Percentiles rank a stretch among this genome's conserved stretches.
phyloP scores from a whole-genome alignment of 352 stramenopile genomes.

The Globisporangium yorkense region DNA sequence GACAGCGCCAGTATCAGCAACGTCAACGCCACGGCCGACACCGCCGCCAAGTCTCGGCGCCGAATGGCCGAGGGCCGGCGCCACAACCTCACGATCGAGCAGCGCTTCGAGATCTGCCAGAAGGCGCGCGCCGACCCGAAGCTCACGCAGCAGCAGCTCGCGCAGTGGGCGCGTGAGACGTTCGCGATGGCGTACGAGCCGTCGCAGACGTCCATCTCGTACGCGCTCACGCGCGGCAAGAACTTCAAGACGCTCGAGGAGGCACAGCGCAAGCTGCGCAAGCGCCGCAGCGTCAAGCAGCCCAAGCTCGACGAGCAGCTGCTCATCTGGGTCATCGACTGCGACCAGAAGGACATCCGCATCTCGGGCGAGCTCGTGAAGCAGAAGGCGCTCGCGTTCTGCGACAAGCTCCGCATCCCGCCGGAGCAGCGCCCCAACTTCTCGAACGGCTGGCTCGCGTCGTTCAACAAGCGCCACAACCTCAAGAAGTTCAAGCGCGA shows the following conservation, averaged over 20 bases:
- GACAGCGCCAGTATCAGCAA: background rate
- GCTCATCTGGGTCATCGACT: conserved; percentile 15
- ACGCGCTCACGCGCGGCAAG: conserved; percentile 72
- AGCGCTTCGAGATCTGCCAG: conserved; percentile 77
- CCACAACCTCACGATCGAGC: conserved; percentile 73
- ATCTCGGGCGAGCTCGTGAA: conserved; percentile 19
- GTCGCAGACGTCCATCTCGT: conserved; percentile 79
- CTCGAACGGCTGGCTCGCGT: conserved; percentile 82
- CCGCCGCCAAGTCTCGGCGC: background rate
- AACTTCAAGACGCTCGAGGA: conserved; percentile 66
- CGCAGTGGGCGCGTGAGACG: conserved; percentile 67
- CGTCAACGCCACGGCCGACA: too few species aligned
- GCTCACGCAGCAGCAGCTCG: conserved; percentile 66
- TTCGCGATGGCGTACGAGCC: conserved; percentile 66
- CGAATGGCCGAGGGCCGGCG: conserved; percentile 1
- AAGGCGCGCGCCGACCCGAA: conserved; percentile 67
- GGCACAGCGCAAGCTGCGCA: conserved; percentile 56
- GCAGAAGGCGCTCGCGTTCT: conserved; percentile 13
- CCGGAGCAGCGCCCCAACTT: conserved; percentile 24
- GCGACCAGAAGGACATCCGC: conserved; percentile 13
- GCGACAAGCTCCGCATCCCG: conserved; percentile 12
- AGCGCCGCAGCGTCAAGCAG: conserved; percentile 15
- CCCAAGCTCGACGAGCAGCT: conserved; percentile 18
- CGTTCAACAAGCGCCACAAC: conserved; percentile 59
- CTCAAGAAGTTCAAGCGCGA: conserved; percentile 20